phyloP scores from a whole-genome alignment of 2,329 filamentous ascomycete genomes.

The Ascochyta lentis region DNA sequence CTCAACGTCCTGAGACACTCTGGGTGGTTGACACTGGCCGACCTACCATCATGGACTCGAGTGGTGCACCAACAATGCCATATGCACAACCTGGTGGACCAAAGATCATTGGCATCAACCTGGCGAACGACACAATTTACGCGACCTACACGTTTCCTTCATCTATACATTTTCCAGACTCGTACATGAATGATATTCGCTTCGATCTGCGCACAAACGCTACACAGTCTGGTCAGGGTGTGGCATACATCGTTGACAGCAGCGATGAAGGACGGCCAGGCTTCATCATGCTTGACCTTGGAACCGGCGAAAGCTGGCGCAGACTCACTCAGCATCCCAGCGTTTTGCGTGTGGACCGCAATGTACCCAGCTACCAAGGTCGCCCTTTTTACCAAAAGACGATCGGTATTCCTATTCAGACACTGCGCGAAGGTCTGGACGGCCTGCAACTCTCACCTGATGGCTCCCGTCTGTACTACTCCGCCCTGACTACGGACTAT shows the following conservation, averaged over 20 bases:
- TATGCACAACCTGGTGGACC: slow-evolving; percentile 54
- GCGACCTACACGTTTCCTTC: slow-evolving; percentile 58
- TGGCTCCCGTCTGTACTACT: slow-evolving; percentile 55
- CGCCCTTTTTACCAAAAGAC: slow-evolving; percentile 51
- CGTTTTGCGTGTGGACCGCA: slow-evolving; percentile 47
- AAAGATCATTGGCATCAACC: slow-evolving; percentile 59
- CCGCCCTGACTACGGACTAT: slow-evolving; percentile 51
- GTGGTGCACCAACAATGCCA: slow-evolving; percentile 36
- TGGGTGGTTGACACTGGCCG: slow-evolving; percentile 62
- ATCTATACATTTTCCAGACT: slow-evolving; percentile 53
- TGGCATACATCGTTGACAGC: slow-evolving; percentile 61
- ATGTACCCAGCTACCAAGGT: slow-evolving; percentile 56
- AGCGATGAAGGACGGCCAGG: slow-evolving; percentile 55
- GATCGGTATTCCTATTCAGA: slow-evolving; percentile 42
- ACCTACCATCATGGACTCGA: slow-evolving; percentile 42
- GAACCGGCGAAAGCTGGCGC: slow-evolving; percentile 56
- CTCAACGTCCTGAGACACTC: slow-evolving; percentile 35
- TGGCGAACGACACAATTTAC: slow-evolving; percentile 55
- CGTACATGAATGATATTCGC: slow-evolving; percentile 61
- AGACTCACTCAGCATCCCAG: slow-evolving; percentile 53
- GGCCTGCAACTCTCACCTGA: slow-evolving; percentile 58
- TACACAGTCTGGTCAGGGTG: slow-evolving; percentile 52
- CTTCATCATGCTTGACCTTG: slow-evolving; percentile 59
- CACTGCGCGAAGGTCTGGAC: slow-evolving; percentile 55
- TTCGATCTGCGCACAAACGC: slow-evolving; percentile 55